Base-by-base conservation (phyloP, 2,329 filamentous ascomycete species). In the Penicillium capsulatum region DNA sequence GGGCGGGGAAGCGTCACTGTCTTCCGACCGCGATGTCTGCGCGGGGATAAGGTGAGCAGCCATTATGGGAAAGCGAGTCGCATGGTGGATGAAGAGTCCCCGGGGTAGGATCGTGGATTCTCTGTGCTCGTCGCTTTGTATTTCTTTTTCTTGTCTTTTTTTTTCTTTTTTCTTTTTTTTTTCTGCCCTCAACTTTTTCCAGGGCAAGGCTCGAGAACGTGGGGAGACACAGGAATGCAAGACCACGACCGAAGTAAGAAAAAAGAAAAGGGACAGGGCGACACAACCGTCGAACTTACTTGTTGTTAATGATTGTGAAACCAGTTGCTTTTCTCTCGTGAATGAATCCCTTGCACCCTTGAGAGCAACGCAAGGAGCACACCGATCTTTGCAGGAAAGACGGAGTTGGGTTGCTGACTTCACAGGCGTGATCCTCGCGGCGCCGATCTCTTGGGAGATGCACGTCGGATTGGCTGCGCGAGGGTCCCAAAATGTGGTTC, bases 11-110 rank as follows among this genome's bases (percentile, higher is more conserved):
- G 42, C 44, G 36, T 48, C 46, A 31, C 49, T 41, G 27, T 50
- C 50, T 17, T 44, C 48, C 29, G 55, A 60, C 40, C 54, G 48
- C 45, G 53, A 53, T 17, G 55, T 47, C 54, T 63, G 59, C 44
- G 45, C 47, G 50, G 52, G 48, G 44, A 50, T 22, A 36, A 55
- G 34, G 47, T 63, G 56, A 61, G 61, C 50, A 34, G 53, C 56
- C 48, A 57, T 63, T 51, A 57, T 60, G 9, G 28, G 50, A 47
- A 42, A 48, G 7, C 16, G 26, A 15, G 14, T 33, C 20, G 39
- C 47, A 44, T 38, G 17, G 31, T 44, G 38, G 39, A 42, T 8
- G 30, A 33, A 14, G 34, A 38, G n/a, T 35, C 27, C 40, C 8
- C 5, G 19, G 9, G 19, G 19, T 22, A 5, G 5, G 5, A 5